Conservation (phyloP, 2,329 filamentous ascomycete genomes). For the Diaporthe australafricana region DNA sequence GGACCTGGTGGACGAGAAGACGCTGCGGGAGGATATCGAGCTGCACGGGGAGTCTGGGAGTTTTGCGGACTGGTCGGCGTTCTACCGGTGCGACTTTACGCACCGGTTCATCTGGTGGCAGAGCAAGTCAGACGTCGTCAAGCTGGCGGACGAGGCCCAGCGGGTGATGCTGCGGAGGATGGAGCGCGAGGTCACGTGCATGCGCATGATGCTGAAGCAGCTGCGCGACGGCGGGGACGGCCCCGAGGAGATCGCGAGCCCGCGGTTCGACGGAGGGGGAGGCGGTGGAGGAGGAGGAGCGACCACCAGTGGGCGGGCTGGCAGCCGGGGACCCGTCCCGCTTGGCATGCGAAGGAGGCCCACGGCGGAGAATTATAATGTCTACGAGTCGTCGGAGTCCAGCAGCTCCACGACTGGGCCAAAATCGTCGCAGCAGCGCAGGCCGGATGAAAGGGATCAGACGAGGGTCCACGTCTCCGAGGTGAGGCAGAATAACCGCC, state of each 20-base stretch:
- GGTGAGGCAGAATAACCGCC: slow-evolving; percentile 14
- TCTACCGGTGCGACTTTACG: slow-evolving; percentile 38
- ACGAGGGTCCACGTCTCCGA: slow-evolving; percentile 13
- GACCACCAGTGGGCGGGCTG: background rate
- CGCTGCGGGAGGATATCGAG: slow-evolving; percentile 32
- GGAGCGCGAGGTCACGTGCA: slow-evolving; percentile 38
- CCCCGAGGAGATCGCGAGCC: slow-evolving; percentile 11
- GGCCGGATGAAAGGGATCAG: slow-evolving; percentile 20
- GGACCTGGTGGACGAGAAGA: slow-evolving; percentile 33
- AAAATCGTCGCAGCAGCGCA: slow-evolving; percentile 15
- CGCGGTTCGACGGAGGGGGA: slow-evolving; percentile 3
- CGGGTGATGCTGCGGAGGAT: slow-evolving; percentile 38
- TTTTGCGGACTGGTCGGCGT: slow-evolving; percentile 31
- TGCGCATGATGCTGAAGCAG: slow-evolving; percentile 39
- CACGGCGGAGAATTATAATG: slow-evolving; percentile 13
- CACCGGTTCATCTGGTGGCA: slow-evolving; percentile 40
- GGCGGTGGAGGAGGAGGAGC: slow-evolving; percentile 1
- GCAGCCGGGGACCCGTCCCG: slow-evolving; percentile 18
- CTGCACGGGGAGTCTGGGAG: slow-evolving; percentile 31
- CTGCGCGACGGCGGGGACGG: slow-evolving; percentile 27
- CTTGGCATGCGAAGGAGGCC: slow-evolving; percentile 24
- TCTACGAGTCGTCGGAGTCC: slow-evolving; percentile 26
- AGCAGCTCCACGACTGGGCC: slow-evolving; percentile 6
- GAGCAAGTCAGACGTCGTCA: slow-evolving; percentile 37
- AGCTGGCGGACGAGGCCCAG: slow-evolving; percentile 37